Evolutionary conservation across 1,284 basidiomycete genomes (phyloP), one percentile per base, ranked within the genome.

Genomic region (Stereum hirsutum): DNA sequence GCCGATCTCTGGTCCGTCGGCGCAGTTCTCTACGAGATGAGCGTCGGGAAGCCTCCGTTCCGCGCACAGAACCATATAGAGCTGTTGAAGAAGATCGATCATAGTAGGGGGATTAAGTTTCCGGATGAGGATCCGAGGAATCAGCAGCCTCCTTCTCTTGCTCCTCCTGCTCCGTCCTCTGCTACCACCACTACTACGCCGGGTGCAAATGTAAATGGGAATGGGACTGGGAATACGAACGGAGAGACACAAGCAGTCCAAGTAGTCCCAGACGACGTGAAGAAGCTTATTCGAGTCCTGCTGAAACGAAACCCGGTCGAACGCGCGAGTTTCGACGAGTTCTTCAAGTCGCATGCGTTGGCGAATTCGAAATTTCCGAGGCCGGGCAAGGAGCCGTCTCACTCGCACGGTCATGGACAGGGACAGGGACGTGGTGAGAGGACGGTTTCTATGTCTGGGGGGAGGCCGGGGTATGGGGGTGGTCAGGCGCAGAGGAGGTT

Each of bases 1-100:
- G 95, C 91, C 1, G 95, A 99, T 58, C 71, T 99, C 1, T 99
- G 95, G 95, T 95, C 91, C 5, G 91, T 98, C 25, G 96, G 95
- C 6, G 93, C 96, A 0, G 95, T 99, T 3, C 68, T 98, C 1
- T 99, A 85, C 63, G 96, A 99, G 63, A 98, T 96, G 86, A 74
- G 81, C 15, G 86, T 93, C 19, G 95, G 94, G 3, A 84, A 82
- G 52, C 89, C 96, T 2, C 95, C 96, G 0, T 99, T 95, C 66
- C 82, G 93, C 14, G 95, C 96, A 0, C 80, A 82, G 59, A 99
- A 98, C 58, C 94, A 98, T 59, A 89, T 99, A 54, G 96, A 98
- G 57, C 75, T 99, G 8, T 69, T 97, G 37, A 89, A 89, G 66
- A 88, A 83, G 72, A 98, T 99, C 51, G 94, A 98, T 57, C 74